Evolutionary conservation across 768 basidiomycete genomes (phyloP), one percentile per base, ranked within the genome.

Genomic region (Amanita fuliginea): DNA sequence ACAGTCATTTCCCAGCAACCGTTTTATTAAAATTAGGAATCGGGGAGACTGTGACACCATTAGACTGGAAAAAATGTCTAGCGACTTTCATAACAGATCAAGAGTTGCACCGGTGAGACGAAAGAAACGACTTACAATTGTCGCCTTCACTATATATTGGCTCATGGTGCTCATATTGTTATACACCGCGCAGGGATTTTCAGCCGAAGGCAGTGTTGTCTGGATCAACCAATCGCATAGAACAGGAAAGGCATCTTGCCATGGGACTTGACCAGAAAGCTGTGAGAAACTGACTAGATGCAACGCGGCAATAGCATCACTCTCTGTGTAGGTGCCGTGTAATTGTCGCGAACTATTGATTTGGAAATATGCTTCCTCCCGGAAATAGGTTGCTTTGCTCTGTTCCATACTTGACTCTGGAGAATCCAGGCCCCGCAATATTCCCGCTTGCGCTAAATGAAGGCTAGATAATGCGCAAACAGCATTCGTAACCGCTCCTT

Each of bases 191-290:
- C 76, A 76, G 1, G 84, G 81, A 59, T 86, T 80, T 54, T 83
- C 81, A 57, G 79, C 75, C 30, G 65, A 65, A 34, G 74, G 71
- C 35, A 90, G 69, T 26, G 81, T 78, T 3, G 77, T 82, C 59
- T 82, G 77, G 41, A 66, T 69, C 41, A 90, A 67, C 89, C 89
- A 91, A 52, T 89, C 85, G 56, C 76, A 76, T 41, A 86, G 80
- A 18, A 88, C 72, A 34, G 74, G 70, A 57, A 91, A 78, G 54
- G 83, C 77, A 5, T 70, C 67, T 52, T 75, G 75, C 89, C 89
- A 92, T 56, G 82, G 77, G 14, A 72, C 75, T 46, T 69, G 65
- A 32, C 85, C 83, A 2, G 78, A 80, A 60, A 89, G 67, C 52
- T 85, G 70, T 39, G 82, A 83, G 62, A 81, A 87, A 57, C 74